phyloP scores from a whole-genome alignment of 352 stramenopile species.

The Globisporangium parvum region DNA sequence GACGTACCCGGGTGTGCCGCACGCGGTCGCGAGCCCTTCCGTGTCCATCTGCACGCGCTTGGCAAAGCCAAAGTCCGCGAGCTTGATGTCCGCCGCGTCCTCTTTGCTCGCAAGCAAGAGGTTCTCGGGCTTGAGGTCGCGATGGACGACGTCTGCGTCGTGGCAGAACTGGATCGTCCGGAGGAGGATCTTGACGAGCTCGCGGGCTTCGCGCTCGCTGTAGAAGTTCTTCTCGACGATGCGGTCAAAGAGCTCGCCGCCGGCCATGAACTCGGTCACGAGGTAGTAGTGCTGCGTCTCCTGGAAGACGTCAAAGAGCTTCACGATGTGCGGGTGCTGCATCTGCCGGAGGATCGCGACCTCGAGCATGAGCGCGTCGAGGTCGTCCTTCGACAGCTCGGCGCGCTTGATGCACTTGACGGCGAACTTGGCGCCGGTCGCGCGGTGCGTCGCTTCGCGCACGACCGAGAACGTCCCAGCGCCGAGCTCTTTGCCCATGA shows the following conservation, averaged over 20 bases:
- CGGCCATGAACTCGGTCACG: slow-evolving; percentile 94
- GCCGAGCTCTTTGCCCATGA: slow-evolving; percentile 48
- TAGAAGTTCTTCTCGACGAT: slow-evolving; percentile 89
- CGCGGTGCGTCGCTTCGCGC: slow-evolving; percentile 35
- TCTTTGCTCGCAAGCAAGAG: slow-evolving; percentile 79
- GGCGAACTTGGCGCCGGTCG: slow-evolving; percentile 36
- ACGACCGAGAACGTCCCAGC: slow-evolving; percentile 59
- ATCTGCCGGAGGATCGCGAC: slow-evolving; percentile 77
- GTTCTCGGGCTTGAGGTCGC: slow-evolving; percentile 97
- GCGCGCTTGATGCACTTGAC: slow-evolving; percentile 65
- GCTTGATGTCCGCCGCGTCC: slow-evolving; percentile 78
- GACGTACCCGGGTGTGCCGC: slow-evolving; percentile 76
- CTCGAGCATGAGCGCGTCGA: slow-evolving; percentile 74
- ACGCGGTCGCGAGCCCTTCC: slow-evolving; percentile 53
- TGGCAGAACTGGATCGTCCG: slow-evolving; percentile 85
- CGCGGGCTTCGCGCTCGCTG: slow-evolving; percentile 67
- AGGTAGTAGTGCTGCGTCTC: slow-evolving; percentile 94
- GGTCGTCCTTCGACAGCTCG: slow-evolving; percentile 34
- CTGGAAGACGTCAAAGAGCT: slow-evolving; percentile 88
- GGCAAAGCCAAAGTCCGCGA: slow-evolving; percentile 80
- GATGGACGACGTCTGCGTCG: slow-evolving; percentile 84
- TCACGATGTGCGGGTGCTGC: slow-evolving; percentile 87
- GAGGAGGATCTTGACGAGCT: slow-evolving; percentile 75
- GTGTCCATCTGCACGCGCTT: slow-evolving; percentile 61
- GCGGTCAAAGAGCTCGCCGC: slow-evolving; percentile 80